Evolutionary conservation across 805 yeast species (phyloP).

Genomic region (Blastobotrys americana): DNA sequence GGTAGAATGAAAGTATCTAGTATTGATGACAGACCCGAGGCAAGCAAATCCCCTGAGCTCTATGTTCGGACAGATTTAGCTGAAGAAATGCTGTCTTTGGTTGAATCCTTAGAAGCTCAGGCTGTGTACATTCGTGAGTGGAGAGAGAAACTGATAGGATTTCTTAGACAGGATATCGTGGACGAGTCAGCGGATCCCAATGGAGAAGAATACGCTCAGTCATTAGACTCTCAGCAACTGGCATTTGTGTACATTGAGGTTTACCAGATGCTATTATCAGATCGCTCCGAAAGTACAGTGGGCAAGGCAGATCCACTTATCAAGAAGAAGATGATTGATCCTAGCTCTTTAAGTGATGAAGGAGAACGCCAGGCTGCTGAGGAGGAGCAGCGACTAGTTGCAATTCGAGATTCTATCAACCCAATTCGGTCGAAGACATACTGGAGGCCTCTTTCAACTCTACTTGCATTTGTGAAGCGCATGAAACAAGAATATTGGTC

Average conservation of each 20-base stretch:
- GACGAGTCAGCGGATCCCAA: constrained; percentile 46
- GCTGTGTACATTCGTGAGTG: constrained; percentile 45
- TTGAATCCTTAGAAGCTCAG: constrained; percentile 30
- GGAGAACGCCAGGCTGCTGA: constrained; percentile 17
- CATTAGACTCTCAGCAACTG: constrained; percentile 68
- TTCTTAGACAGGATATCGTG: constrained; percentile 46
- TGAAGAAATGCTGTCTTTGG: background rate
- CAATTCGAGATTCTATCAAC: background rate
- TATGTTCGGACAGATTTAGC: background rate
- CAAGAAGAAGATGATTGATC: constrained; percentile 20
- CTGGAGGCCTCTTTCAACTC: background rate
- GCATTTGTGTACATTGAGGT: constrained; percentile 35
- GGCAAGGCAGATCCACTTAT: constrained; percentile 30
- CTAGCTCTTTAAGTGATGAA: constrained; percentile 9
- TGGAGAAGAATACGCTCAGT: constrained; percentile 71
- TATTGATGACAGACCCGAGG: constrained; percentile 2
- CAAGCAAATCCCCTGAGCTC: background rate
- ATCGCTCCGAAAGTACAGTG: constrained; percentile 35
- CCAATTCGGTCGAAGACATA: background rate
- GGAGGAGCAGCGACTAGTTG: background rate
- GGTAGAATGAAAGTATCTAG: constrained; percentile 5
- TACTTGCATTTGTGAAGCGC: background rate
- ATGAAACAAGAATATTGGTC: background rate
- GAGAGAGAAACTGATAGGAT: constrained; percentile 37
- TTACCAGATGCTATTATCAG: constrained; percentile 31